Evolutionary conservation across 306 rosid species (phyloP), one percentile per base, ranked within the genome.

Genomic region (Corylus avellana): DNA sequence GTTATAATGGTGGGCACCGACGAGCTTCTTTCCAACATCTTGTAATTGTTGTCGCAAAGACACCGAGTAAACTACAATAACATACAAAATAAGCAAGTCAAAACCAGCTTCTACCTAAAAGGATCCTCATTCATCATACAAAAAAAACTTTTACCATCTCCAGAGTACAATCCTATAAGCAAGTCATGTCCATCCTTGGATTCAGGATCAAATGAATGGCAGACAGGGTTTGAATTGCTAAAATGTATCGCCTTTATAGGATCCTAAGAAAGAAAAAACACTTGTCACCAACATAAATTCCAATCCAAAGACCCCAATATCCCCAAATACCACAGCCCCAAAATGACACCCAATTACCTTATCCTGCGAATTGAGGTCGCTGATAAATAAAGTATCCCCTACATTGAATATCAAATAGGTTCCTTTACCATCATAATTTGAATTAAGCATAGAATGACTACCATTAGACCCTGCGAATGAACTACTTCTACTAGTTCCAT

Each of bases 121-220:
- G 18, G 7, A n/a, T 11, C 66, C n/a, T 29, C 46, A 67, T 18
- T 39, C 42, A 67, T 10, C 51, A 67, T 67, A 17, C 48, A 37
- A 18, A 67, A 39, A 2, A 39, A 67, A 4, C 50, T 17, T 10
- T 44, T 67, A 67, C 72, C 72, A 67, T 67, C 72, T 18, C 72
- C 72, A 42, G 72, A 42, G 32, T 17, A 9, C 51, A 67, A 67
- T 67, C 72, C 72, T 67, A 67, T 67, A 18, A 67, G 51, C 32
- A 67, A 67, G 72, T 67, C 72, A 67, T 67, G 51, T 10, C 72
- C 72, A 67, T 67, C 72, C 72, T 67, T 67, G 16, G 72, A 49
- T 67, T 67, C 72, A 4, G 51, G 72, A 67, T 67, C 72, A 67
- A 67, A 67, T 67, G 72, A 25, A 5, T 67, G 72, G 72, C 72